Base-by-base conservation (phyloP, 2,329 filamentous ascomycete species). In the Diaporthe aspalathi region DNA sequence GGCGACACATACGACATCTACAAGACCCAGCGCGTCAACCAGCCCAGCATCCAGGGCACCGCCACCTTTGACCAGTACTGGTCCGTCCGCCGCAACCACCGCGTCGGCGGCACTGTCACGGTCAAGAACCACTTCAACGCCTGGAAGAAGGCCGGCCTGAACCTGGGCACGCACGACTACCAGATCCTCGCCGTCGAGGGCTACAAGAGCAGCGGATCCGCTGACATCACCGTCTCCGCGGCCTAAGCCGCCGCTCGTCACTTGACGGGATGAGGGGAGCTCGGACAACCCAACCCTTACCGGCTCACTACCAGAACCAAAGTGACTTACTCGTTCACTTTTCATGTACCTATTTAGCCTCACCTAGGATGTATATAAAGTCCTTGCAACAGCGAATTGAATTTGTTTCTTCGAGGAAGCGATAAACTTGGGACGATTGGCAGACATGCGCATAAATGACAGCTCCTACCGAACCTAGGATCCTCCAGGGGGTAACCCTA, bases 161-260 rank as follows among this genome's bases (percentile, higher is more conserved):
- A 77, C 56, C 73, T 86, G 17, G 84, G 84, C 2, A 78, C 75
- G 35, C 80, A 81, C 74, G 78, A 86, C 76, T 86, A 86, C 76
- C 81, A 83, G 80, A 85, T 86, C 72, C 76, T 84, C n/a, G 84
- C 84, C 9, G 83, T 81, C 5, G 84, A 85, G 75, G 71, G 71
- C 24, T 73, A 84, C 74, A 77, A 81, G 67, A 83, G 82, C 77
- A 81, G 77, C 70, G 83, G 83, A 12, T 68, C 63, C 40, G 70
- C 71, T 29, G 70, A 69, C 40, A 68, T 73, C n/a, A 73, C 72
- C 14, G 71, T 71, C 38, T 40, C 43, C 14, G 60, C 27, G 7
- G 60, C 60, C 4, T 65, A 65, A 49, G 35, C 22, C n/a, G 40
- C 27, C 6, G 7, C 29, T 7, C 45, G 20, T 38, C 60, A 50